Conservation (phyloP, 2,329 filamentous ascomycete species). For the Fusarium sublunatum region DNA sequence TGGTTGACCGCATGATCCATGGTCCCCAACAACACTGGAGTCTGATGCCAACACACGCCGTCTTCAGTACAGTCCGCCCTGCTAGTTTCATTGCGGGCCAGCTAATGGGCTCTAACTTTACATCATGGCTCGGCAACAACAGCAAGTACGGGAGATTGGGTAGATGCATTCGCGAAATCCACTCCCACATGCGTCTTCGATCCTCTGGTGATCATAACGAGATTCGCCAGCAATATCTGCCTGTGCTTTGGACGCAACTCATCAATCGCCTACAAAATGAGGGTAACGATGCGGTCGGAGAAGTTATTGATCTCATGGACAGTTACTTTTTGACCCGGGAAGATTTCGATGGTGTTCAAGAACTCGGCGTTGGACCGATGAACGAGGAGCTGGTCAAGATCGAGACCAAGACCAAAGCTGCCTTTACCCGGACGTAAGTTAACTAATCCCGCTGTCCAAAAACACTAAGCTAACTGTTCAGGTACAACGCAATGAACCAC, state of each 20-base stretch:
- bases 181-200: constrained; percentile 94
- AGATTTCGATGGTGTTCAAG: constrained; percentile 91
- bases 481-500: constrained; percentile 87
- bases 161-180: constrained; percentile 90
- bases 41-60: constrained; percentile 94
- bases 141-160: constrained; percentile 84
- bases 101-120: constrained; percentile 80
- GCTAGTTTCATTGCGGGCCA: constrained; percentile 88
- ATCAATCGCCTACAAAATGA: constrained; percentile 79
- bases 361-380: constrained; percentile 89
- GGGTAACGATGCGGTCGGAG: constrained; percentile 83
- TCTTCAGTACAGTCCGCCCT: constrained; percentile 94
- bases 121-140: constrained; percentile 94
- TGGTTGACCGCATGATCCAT: constrained; percentile 98
- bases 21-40: constrained; percentile 98
- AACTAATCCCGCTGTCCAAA: background rate
- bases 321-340: constrained; percentile 95
- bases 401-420: constrained; percentile 84
- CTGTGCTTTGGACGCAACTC: constrained; percentile 84
- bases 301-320: constrained; percentile 95
- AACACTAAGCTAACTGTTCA: constrained; percentile 51
- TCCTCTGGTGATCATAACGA: constrained; percentile 93
- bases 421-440: constrained; percentile 88
- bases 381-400: constrained; percentile 79
- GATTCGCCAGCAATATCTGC: constrained; percentile 93